Evolutionary conservation across 371 early-diverging fungal species (phyloP).

Genomic region (Gilbertella persicaria): DNA sequence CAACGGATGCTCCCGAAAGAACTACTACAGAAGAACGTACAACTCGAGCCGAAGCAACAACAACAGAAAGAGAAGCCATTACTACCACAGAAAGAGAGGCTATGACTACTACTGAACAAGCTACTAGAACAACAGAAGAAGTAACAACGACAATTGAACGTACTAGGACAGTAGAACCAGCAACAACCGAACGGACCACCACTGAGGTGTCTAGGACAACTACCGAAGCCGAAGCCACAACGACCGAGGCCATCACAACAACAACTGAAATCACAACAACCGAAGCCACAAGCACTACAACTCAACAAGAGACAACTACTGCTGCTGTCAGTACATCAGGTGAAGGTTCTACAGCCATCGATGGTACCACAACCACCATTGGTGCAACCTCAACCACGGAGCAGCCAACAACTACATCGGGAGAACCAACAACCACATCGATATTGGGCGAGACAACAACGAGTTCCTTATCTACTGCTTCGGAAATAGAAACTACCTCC

Average conservation of each 20-base stretch:
- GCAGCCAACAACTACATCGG: not conserved
- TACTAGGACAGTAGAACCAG: not conserved
- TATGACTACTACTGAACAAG: not conserved
- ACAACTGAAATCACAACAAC: not conserved
- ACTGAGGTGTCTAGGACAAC: too few species aligned
- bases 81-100: not conserved
- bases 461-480: not conserved
- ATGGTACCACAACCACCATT: not conserved
- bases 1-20: not conserved
- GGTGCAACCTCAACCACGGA: slow-evolving; percentile 1
- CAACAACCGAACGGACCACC: not conserved
- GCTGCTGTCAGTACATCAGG: too few species aligned
- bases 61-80: not conserved
- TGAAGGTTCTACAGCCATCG: not conserved
- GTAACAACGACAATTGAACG: not conserved
- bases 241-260: slow-evolving; percentile 1
- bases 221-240: not conserved
- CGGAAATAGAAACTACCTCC: too few species aligned
- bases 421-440: too few species aligned
- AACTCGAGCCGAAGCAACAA: slow-evolving; percentile 2
- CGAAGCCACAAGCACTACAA: not conserved
- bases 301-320: not conserved
- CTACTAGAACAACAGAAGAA: slow-evolving; percentile 1
- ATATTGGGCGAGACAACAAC: slow-evolving; percentile 2
- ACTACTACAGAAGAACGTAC: not conserved